Percentiles rank a stretch among this genome's conserved stretches.
phyloP scores from a whole-genome alignment of 495 filamentous ascomycete species.

The Trypethelium eluteriae region DNA sequence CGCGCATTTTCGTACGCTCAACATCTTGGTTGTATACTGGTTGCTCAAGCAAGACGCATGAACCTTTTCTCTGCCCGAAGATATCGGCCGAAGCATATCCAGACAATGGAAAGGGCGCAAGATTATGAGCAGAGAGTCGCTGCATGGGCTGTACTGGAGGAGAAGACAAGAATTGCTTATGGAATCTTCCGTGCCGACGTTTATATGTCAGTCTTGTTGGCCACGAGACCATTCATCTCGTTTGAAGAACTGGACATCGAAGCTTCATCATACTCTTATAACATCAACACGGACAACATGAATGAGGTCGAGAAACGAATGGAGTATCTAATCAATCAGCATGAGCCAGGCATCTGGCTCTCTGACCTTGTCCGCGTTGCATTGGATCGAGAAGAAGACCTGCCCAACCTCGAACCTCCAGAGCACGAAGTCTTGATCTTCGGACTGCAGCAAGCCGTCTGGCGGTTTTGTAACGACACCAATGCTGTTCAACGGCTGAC shows the following conservation, averaged over 20 bases:
- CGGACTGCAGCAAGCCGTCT: constrained; percentile 4
- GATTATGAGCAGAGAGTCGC: not conserved
- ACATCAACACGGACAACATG: constrained; percentile 4
- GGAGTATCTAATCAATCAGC: not conserved
- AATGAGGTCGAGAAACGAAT: not conserved
- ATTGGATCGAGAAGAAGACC: constrained; percentile 1
- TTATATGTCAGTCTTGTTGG: constrained; percentile 4
- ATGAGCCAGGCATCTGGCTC: constrained; percentile 5
- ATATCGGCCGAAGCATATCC: constrained; percentile 7
- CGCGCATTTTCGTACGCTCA: constrained; percentile 10
- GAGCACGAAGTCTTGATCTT: constrained; percentile 9
- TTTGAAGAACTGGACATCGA: constrained; percentile 9
- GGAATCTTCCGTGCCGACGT: constrained; percentile 5
- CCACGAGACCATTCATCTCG: constrained; percentile 4
- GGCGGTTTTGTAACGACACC: constrained; percentile 7
- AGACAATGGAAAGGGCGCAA: constrained; percentile 1
- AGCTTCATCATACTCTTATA: constrained; percentile 3
- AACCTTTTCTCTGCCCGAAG: constrained; percentile 4
- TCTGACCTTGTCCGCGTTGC: constrained; percentile 8
- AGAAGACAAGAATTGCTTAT: constrained; percentile 7
- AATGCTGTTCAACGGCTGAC: constrained; percentile 4
- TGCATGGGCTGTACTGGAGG: constrained; percentile 3
- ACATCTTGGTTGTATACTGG: constrained; percentile 6
- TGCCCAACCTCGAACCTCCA: constrained; percentile 5
- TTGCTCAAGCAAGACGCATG: constrained; percentile 9